Percentiles rank a stretch among this genome's conserved stretches.
phyloP scores from a whole-genome alignment of 768 basidiomycete genomes.

The Tricholoma matsutake region DNA sequence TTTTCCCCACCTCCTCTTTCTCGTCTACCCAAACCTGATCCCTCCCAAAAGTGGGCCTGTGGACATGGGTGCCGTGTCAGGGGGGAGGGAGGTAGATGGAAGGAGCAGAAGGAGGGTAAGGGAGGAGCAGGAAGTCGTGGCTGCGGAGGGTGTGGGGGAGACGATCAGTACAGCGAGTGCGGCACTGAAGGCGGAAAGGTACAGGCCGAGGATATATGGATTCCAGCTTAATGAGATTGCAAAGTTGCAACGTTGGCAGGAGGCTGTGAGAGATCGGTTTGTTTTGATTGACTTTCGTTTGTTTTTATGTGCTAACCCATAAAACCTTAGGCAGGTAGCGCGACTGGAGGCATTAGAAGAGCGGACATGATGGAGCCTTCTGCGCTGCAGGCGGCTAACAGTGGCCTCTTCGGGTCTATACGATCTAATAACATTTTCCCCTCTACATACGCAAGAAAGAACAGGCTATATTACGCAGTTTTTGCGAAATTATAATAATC shows the following conservation, averaged over 20 bases:
- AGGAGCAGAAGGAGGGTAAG: slow-evolving; percentile 39
- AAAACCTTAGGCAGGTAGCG: slow-evolving; percentile 39
- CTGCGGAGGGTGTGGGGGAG: slow-evolving; percentile 58
- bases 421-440: background rate
- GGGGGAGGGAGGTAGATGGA: slow-evolving; percentile 26
- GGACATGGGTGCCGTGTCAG: slow-evolving; percentile 28
- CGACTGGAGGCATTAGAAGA: slow-evolving; percentile 47
- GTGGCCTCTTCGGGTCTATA: background rate
- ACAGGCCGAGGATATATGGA: slow-evolving; percentile 92
- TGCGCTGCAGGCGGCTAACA: background rate
- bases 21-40: slow-evolving; percentile 93
- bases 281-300: slow-evolving; percentile 22
- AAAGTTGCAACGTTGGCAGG: slow-evolving; percentile 93
- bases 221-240: slow-evolving; percentile 96
- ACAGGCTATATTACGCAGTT: too few relatives aligned
- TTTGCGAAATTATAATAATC: too few relatives aligned
- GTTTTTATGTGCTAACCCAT: slow-evolving; percentile 7
- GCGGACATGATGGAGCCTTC: slow-evolving; percentile 3
- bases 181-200: slow-evolving; percentile 88
- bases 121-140: slow-evolving; percentile 55
- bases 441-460: too few relatives aligned
- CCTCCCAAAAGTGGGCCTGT: slow-evolving; percentile 69
- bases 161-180: slow-evolving; percentile 73
- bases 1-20: slow-evolving; percentile 94
- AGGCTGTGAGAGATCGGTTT: slow-evolving; percentile 84